Evolutionary conservation across 345 rosid genomes (phyloP), one percentile per base, ranked within the genome.

Genomic region (Mangifera indica): DNA sequence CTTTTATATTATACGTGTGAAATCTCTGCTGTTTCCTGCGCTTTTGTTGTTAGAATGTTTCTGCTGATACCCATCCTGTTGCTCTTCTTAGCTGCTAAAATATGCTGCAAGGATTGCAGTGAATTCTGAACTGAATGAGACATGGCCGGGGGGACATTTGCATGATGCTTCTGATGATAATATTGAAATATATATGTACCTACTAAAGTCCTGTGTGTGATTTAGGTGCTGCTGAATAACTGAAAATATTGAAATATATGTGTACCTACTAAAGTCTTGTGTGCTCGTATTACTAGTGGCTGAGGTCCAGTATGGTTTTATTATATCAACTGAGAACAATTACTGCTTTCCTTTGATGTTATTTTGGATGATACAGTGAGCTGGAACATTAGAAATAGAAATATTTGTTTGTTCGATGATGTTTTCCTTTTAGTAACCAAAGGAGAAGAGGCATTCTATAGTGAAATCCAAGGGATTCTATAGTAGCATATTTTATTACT

Each of bases 361-460:
- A 29, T 29, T 29, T 29, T 29, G 32, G 32, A 29, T 29, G 2
- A 29, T 37, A 37, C 40, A 37, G 7, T 37, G 42, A 37, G 42
- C 45, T 15, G 10, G 37, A 3, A 34, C 15, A 21, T 9, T 60
- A 0, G 37, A 17, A 34, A 62, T 40, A 5, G 20, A 62, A 62
- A 34, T 37, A 37, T 18, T 62, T 37, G 46, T 14, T 32, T 64
- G 68, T 7, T 45, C 51, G 0, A 42, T 45, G 8, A n/a, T 37
- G 42, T 37, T 61, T 40, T 61, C n/a, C 48, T 32, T 61, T 62
- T 37, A 37, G 34, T 62, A n/a, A n/a, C n/a, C n/a, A n/a, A n/a
- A n/a, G n/a, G n/a, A n/a, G n/a, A n/a, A n/a, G n/a, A n/a, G n/a
- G n/a, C n/a, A n/a, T n/a, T n/a, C n/a, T n/a, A n/a, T n/a, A n/a